Conservation (phyloP, 106 monocot genomes). For the Apostasia shenzhenica region DNA sequence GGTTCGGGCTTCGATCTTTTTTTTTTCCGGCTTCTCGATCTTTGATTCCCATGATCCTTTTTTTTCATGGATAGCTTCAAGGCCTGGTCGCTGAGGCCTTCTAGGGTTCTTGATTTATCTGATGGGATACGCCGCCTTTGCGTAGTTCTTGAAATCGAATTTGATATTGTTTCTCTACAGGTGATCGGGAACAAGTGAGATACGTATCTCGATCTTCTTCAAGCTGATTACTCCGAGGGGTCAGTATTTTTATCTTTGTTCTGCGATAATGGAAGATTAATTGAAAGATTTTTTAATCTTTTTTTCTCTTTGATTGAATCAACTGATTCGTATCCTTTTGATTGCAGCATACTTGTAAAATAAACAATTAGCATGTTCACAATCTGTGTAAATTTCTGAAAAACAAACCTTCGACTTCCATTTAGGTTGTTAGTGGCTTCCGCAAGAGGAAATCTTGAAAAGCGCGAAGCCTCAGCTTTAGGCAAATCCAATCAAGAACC, state of each 20-base stretch:
- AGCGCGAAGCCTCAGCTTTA: too few species aligned
- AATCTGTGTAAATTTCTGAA: too few species aligned
- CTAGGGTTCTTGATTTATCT: background rate
- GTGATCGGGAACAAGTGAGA: constrained; percentile 71
- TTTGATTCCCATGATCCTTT: background rate
- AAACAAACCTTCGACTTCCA: too few species aligned
- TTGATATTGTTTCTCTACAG: constrained; percentile 10
- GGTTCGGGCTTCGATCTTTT: constrained; percentile 3
- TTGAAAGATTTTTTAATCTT: too few species aligned
- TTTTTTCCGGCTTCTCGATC: background rate
- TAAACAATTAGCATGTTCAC: too few species aligned
- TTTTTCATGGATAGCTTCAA: background rate
- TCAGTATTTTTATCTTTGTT: constrained; percentile 8
- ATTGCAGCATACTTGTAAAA: too few species aligned
- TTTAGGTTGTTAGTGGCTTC: too few species aligned
- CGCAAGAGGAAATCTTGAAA: too few species aligned
- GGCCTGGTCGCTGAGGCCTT: background rate
- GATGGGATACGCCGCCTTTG: background rate
- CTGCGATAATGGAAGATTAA: too few species aligned
- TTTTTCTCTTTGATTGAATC: too few species aligned
- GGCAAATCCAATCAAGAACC: too few species aligned
- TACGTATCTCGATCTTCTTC: constrained; percentile 50
- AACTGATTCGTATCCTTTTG: too few species aligned
- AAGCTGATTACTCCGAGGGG: constrained; percentile 59
- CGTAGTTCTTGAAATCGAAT: background rate